These are phyloP conservation scores for Chlorella sp. DNA, from an alignment of 139 green algal genomes.

Conservation along the genomic window DNA sequence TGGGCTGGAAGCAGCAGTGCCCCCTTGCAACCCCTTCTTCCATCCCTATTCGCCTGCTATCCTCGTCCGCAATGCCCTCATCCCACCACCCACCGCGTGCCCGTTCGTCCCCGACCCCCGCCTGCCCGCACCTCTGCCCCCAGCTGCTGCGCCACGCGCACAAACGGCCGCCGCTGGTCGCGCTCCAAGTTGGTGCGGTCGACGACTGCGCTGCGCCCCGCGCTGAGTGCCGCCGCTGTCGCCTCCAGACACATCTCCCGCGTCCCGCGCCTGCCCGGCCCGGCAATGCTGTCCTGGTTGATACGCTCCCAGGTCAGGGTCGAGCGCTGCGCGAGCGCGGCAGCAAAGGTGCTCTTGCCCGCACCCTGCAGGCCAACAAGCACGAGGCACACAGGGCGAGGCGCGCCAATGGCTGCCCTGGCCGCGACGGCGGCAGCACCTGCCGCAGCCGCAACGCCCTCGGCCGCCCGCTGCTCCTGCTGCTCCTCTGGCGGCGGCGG, in stretches of 20 bases:
- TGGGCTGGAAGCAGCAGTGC: too few species aligned
- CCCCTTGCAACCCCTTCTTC: background rate
- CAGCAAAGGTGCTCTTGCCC: slow-evolving; percentile 75
- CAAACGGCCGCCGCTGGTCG: slow-evolving; percentile 67
- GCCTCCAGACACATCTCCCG: slow-evolving; percentile 64
- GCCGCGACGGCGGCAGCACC: background rate
- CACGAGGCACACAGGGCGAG: slow-evolving; percentile 38
- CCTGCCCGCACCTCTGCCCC: slow-evolving; percentile 7
- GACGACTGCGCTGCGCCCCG: slow-evolving; percentile 50
- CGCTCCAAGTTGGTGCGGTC: slow-evolving; percentile 69
- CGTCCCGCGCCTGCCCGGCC: slow-evolving; percentile 48
- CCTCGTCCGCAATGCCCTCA: too few species aligned
- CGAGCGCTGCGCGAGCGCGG: slow-evolving; percentile 26
- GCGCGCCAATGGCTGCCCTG: background rate
- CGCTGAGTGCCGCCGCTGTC: slow-evolving; percentile 39
- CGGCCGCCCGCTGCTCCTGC: background rate
- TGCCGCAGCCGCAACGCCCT: background rate
- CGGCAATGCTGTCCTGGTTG: slow-evolving; percentile 58
- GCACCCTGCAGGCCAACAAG: slow-evolving; percentile 40
- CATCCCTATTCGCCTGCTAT: background rate
- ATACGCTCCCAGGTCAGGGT: slow-evolving; percentile 41
- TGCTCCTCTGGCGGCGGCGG: background rate
- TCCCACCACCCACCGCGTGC: too few species aligned
- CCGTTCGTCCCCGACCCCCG: too few species aligned
- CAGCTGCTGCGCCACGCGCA: slow-evolving; percentile 41